phyloP scores from a whole-genome alignment of 345 rosid species.

The Salix brachista region DNA sequence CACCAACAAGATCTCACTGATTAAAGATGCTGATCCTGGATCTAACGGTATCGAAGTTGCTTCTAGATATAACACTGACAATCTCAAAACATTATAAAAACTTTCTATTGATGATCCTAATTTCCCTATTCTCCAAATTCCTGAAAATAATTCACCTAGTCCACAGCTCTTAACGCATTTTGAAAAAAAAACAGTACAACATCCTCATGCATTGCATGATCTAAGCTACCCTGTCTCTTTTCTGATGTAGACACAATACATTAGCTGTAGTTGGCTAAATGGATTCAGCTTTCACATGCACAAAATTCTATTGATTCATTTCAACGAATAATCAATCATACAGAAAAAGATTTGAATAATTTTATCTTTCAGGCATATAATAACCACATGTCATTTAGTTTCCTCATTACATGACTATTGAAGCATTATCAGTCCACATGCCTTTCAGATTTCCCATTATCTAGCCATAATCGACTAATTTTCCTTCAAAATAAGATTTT shows the following conservation, averaged over 20 bases:
- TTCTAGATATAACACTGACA: not conserved
- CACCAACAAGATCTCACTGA: not conserved
- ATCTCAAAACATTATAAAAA: not conserved
- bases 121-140: not conserved
- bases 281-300: not conserved
- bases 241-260: not conserved
- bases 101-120: not conserved
- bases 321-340: slow-evolving; percentile 4
- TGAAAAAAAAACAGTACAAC: not conserved
- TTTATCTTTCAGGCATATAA: slow-evolving; percentile 9
- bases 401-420: slow-evolving; percentile 17
- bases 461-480: slow-evolving; percentile 25
- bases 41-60: not conserved
- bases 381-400: slow-evolving; percentile 6
- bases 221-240: not conserved
- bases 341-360: not conserved
- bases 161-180: not conserved
- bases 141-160: not conserved
- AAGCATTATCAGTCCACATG: slow-evolving; percentile 11
- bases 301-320: not conserved
- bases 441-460: slow-evolving; percentile 18
- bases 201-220: not conserved
- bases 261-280: not conserved
- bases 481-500: slow-evolving; percentile 45
- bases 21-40: not conserved